phyloP scores from a whole-genome alignment of 805 yeast species.

The Kazachstania kunashirensis region DNA sequence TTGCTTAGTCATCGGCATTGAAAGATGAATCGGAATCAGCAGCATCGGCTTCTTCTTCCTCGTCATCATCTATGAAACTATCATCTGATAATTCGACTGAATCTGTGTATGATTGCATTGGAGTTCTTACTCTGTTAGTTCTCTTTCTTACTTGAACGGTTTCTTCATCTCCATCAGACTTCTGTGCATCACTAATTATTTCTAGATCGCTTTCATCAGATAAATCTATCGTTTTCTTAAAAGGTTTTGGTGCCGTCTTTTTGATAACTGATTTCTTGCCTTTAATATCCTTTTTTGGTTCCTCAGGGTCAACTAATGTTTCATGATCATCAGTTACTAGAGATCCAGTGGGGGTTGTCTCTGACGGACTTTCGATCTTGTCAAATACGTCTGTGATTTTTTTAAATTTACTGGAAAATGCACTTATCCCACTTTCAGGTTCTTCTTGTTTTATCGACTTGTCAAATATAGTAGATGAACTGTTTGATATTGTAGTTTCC shows the following conservation, averaged over 20 bases:
- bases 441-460: conserved; percentile 8
- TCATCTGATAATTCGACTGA: conserved; percentile 21
- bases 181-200: conserved; percentile 5
- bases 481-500: neutral
- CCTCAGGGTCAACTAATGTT: neutral
- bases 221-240: conserved; percentile 9
- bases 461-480: conserved; percentile 17
- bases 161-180: conserved; percentile 11
- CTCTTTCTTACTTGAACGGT: conserved; percentile 14
- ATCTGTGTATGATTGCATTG: conserved; percentile 10
- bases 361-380: conserved; percentile 5
- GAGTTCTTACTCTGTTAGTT: conserved; percentile 12
- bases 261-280: conserved; percentile 1
- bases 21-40: conserved; percentile 16
- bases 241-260: conserved; percentile 1
- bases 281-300: neutral
- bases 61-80: conserved; percentile 21
- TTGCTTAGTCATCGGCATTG: conserved; percentile 13
- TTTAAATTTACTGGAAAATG: conserved; percentile 27
- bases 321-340: neutral
- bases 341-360: conserved; percentile 3
- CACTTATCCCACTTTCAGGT: conserved; percentile 15
- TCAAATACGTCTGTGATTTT: conserved; percentile 26
- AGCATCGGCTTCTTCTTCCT: conserved; percentile 8
- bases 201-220: conserved; percentile 21